A percentile compares a stretch with the other conserved stretches of the same genome.
Evolutionary conservation across 78 protist genomes (phyloP).

Genomic region (Dictyostelium discoideum): dicty_2.7 NC_007089.4:1379001-1379500

Average conservation of each 20-base stretch:
- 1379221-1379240: conserved; percentile 65
- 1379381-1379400: conserved; percentile 49
- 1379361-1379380: conserved; percentile 41
- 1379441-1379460: background rate
- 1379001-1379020: background rate
- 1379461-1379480: too few relatives aligned
- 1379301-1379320: conserved; percentile 31
- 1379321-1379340: conserved; percentile 17
- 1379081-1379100: background rate
- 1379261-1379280: conserved; percentile 24
- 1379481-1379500: too few relatives aligned
- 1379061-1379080: background rate
- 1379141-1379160: background rate
- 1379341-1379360: conserved; percentile 29
- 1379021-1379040: background rate
- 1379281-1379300: conserved; percentile 28
- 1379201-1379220: conserved; percentile 13
- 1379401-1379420: background rate
- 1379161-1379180: conserved; percentile 24
- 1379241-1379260: background rate
- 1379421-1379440: background rate
- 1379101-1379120: conserved; percentile 13
- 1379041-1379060: background rate
- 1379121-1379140: background rate
- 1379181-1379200: conserved; percentile 29